Conservation (phyloP, 345 rosid species). For the Sonneratia alba region DNA sequence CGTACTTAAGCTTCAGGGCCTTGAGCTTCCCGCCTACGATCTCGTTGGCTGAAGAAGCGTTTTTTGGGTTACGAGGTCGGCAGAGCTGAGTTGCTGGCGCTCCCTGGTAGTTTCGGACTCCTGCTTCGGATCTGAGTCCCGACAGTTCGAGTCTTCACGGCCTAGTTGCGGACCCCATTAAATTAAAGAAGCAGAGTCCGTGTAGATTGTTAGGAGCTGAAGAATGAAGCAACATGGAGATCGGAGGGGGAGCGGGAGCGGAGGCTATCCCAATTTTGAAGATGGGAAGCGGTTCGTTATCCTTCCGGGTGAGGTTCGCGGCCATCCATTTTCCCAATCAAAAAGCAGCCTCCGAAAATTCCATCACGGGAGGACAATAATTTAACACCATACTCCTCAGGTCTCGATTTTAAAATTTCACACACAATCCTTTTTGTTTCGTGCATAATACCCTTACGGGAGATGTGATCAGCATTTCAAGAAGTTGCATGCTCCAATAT, state of each 20-base stretch:
- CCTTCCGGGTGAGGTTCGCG: not conserved
- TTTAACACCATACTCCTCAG: no score
- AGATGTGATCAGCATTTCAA: no score
- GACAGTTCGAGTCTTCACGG: slow-evolving; percentile 16
- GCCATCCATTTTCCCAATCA: not conserved
- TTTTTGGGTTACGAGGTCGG: slow-evolving; percentile 6
- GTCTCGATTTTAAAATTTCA: no score
- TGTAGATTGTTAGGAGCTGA: no score
- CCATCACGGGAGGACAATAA: no score
- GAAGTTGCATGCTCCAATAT: no score
- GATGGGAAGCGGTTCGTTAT: not conserved
- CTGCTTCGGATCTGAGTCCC: slow-evolving; percentile 12
- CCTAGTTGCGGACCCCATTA: slow-evolving; percentile 17
- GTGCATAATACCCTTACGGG: no score
- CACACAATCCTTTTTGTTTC: no score
- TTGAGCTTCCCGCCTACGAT: slow-evolving; percentile 17
- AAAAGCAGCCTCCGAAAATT: no score
- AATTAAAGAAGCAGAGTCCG: not conserved
- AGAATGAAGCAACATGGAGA: not conserved
- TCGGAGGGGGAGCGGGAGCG: not conserved
- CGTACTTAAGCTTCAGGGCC: slow-evolving; percentile 21
- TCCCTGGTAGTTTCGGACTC: slow-evolving; percentile 14
- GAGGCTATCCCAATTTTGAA: not conserved
- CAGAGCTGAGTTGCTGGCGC: slow-evolving; percentile 7
- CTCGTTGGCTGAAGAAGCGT: slow-evolving; percentile 13